These are phyloP conservation scores for Naegleria lovaniensis DNA, from an alignment of 208 protist species.

Conservation along the genomic window DNA sequence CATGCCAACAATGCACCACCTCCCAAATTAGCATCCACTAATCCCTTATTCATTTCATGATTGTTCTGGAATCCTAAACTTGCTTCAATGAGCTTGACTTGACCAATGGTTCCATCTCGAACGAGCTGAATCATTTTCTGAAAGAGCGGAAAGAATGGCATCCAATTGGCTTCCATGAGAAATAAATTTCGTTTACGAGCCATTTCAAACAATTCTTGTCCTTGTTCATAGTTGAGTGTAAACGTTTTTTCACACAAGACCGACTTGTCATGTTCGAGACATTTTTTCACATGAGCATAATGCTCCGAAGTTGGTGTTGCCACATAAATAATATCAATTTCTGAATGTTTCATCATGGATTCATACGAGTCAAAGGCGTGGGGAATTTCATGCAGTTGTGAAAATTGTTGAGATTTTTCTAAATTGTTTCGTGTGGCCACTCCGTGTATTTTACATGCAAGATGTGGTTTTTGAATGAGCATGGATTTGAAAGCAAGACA, in stretches of 20 bases:
- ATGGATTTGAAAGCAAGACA: background rate
- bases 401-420: conserved; percentile 12
- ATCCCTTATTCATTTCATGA: background rate
- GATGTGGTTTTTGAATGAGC: background rate
- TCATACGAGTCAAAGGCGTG: background rate
- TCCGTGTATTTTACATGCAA: background rate
- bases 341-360: background rate
- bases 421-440: background rate
- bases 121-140: background rate
- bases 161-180: conserved; percentile 30
- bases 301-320: conserved; percentile 16
- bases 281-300: background rate
- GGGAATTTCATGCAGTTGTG: background rate
- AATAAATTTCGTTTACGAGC: conserved; percentile 11
- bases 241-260: conserved; percentile 28
- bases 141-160: conserved; percentile 22
- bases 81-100: background rate
- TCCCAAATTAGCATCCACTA: background rate
- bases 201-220: background rate
- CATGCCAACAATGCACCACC: conserved; percentile 30
- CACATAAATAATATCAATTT: conserved; percentile 26
- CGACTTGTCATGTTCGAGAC: background rate
- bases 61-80: background rate
- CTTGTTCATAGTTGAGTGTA: background rate
- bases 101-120: background rate